phyloP scores from a whole-genome alignment of 2,329 filamentous ascomycete genomes.

The Fusarium bulbicola region DNA sequence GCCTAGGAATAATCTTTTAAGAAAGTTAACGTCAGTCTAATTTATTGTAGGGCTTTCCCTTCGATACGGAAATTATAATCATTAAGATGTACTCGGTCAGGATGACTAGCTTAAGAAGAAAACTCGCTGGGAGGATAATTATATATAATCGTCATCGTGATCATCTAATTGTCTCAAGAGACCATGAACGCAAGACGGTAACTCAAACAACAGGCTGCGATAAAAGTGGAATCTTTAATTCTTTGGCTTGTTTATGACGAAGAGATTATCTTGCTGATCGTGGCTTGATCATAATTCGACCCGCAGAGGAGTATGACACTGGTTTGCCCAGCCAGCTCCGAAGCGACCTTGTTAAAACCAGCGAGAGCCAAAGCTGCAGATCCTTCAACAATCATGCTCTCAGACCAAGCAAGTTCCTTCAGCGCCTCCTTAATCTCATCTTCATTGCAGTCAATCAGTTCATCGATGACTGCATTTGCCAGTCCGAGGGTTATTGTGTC shows the following conservation, averaged over 20 bases:
- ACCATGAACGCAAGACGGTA: no score
- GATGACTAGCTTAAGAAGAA: no score
- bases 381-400: neutral
- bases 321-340: neutral
- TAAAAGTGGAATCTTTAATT: neutral
- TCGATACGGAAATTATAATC: no score
- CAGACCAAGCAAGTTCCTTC: neutral
- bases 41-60: no score
- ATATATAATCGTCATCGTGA: no score
- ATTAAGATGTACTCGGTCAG: no score
- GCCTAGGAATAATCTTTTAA: no score
- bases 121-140: no score
- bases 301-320: neutral
- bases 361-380: neutral
- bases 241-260: rapidly evolving
- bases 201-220: no score
- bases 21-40: no score
- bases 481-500: neutral
- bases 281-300: neutral
- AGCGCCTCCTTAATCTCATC: neutral
- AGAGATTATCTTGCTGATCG: neutral
- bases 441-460: neutral
- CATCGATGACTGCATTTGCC: neutral
- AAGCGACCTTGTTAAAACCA: neutral
- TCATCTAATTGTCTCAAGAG: no score